Evolutionary conservation across 176 grass and related monocot species (phyloP).

Genomic region (Stipa capillata): DNA sequence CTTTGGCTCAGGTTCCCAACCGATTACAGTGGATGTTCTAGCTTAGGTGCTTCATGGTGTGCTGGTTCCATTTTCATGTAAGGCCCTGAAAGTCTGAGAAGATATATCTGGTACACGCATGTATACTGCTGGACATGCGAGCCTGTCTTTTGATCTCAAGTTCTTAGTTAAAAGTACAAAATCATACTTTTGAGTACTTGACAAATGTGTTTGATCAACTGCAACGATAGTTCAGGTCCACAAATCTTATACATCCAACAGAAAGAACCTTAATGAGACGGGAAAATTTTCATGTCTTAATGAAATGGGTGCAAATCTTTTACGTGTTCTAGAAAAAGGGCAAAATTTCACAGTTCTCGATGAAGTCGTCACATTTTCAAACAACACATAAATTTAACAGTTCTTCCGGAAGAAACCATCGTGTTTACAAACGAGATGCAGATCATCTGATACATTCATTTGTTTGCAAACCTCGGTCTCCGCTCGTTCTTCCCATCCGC

Average conservation of each 20-base stretch:
- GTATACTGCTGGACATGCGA: slow-evolving; percentile 28
- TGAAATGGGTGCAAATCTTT: too few species aligned
- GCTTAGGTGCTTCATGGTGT: slow-evolving; percentile 11
- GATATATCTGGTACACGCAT: slow-evolving; percentile 28
- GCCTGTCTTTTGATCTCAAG: slow-evolving; percentile 13
- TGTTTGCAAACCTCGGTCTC: not conserved
- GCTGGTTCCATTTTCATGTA: slow-evolving; percentile 31
- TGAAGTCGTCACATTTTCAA: too few species aligned
- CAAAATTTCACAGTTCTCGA: too few species aligned
- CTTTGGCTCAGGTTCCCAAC: too few species aligned
- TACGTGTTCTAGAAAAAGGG: too few species aligned
- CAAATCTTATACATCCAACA: too few species aligned
- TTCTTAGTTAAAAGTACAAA: not conserved
- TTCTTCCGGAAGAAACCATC: not conserved
- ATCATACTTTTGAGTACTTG: not conserved
- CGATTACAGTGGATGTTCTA: not conserved
- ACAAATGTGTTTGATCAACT: too few species aligned
- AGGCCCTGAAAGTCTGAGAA: not conserved
- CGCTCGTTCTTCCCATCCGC: not conserved
- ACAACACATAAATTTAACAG: not conserved
- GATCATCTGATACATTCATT: not conserved
- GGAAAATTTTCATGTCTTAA: too few species aligned
- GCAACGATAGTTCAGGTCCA: too few species aligned
- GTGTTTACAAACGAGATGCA: not conserved
- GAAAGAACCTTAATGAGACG: too few species aligned